Conservation (phyloP, 306 rosid genomes). For the Cajanus cajan region DNA sequence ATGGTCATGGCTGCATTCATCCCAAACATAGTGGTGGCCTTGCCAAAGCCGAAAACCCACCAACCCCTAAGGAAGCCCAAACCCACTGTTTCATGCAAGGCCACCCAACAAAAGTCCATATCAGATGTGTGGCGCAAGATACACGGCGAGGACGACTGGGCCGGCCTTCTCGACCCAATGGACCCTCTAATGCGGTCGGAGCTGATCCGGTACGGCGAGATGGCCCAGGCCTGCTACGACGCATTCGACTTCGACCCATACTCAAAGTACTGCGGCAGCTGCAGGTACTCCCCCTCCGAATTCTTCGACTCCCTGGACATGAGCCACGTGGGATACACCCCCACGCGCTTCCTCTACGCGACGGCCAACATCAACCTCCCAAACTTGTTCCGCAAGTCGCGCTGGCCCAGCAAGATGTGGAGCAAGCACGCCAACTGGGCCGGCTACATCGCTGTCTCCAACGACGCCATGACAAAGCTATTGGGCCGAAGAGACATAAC, state of each 20-base stretch:
- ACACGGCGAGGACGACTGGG: slow-evolving; percentile 73
- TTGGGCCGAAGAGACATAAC: slow-evolving; percentile 69
- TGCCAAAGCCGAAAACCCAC: too few relatives aligned
- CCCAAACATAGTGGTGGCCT: too few relatives aligned
- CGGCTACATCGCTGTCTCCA: slow-evolving; percentile 68
- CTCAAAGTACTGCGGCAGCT: slow-evolving; percentile 81
- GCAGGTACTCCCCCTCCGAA: slow-evolving; percentile 34
- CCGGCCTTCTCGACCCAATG: slow-evolving; percentile 64
- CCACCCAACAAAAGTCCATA: not conserved
- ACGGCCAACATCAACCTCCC: slow-evolving; percentile 58
- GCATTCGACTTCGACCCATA: slow-evolving; percentile 75
- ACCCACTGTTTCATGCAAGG: not conserved
- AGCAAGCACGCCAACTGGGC: slow-evolving; percentile 77
- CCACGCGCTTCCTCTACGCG: slow-evolving; percentile 66
- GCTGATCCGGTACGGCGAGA: slow-evolving; percentile 72
- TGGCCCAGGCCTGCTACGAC: slow-evolving; percentile 87
- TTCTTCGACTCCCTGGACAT: slow-evolving; percentile 39
- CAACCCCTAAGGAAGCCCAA: too few relatives aligned
- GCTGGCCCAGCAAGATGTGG: slow-evolving; percentile 66
- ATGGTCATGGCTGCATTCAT: too few relatives aligned
- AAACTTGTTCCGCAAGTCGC: slow-evolving; percentile 56
- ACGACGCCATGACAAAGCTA: slow-evolving; percentile 37
- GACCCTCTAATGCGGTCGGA: slow-evolving; percentile 55
- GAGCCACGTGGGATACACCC: slow-evolving; percentile 40
- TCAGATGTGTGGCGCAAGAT: slow-evolving; percentile 59